phyloP scores from a whole-genome alignment of 371 early-diverging fungal species.

The Mucor irregularis region DNA sequence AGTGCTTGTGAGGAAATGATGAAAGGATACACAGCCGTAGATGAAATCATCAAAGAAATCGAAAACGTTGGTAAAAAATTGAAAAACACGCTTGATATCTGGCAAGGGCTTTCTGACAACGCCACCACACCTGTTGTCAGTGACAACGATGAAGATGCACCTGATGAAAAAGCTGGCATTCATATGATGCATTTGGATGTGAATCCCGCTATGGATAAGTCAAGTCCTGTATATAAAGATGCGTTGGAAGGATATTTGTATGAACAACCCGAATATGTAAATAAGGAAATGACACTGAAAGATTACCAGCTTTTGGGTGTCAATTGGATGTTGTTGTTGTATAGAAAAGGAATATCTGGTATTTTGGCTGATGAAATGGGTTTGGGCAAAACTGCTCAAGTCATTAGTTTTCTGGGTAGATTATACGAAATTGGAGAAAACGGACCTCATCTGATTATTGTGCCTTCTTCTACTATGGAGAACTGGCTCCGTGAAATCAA shows the following conservation, averaged over 20 bases:
- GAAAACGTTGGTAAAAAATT: conserved; percentile 58
- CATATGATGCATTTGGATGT: conserved; percentile 22
- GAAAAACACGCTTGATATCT: conserved; percentile 47
- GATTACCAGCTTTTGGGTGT: conserved; percentile 94
- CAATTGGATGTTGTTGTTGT: conserved; percentile 88
- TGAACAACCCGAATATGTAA: conserved; percentile 61
- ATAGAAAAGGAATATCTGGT: conserved; percentile 77
- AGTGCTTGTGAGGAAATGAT: conserved; percentile 64
- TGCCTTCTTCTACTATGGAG: conserved; percentile 86
- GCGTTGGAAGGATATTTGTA: conserved; percentile 50
- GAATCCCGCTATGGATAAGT: not conserved
- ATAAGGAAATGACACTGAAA: conserved; percentile 65
- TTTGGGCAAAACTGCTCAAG: conserved; percentile 97
- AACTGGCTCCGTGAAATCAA: conserved; percentile 91
- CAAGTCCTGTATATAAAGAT: conserved; percentile 13
- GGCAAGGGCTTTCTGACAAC: conserved; percentile 36
- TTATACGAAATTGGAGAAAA: conserved; percentile 56
- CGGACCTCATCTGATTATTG: conserved; percentile 85
- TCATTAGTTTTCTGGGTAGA: conserved; percentile 82
- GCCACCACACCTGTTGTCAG: not conserved
- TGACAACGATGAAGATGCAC: conserved; percentile 21
- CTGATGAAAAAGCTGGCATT: conserved; percentile 32
- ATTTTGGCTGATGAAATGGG: conserved; percentile 97
- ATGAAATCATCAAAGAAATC: conserved; percentile 66
- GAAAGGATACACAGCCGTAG: conserved; percentile 74